Base-by-base conservation (phyloP, 306 rosid species). In the Fagus sylvatica region DNA sequence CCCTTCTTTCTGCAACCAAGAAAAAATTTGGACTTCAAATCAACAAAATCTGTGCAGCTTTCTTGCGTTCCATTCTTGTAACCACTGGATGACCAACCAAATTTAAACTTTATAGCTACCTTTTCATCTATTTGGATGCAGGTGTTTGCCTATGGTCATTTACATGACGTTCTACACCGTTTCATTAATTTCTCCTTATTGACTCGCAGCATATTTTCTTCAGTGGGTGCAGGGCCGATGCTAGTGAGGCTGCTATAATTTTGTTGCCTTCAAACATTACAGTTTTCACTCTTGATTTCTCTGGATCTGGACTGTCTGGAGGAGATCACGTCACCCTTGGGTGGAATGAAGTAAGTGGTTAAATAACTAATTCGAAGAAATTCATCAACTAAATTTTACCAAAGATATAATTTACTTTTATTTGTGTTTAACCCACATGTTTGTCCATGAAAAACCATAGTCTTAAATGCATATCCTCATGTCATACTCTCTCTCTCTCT, bases 201-300 rank as follows among this genome's bases (percentile, higher is more conserved):
- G 80, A 86, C 84, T 59, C 56, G 74, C 30, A 42, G 73, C 64
- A 54, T 69, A 74, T 79, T 49, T 49, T 88, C 76, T 49, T 81
- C 74, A 95, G 99, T 86, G 99, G 99, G 59, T 93, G 99, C 85
- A 88, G 97, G 89, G 98, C 90, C 17, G 99, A 95, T 85, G 99
- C 91, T 13, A 88, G 97, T 86, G 99, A 95, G 89, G 98, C 98
- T 68, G 99, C 99, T 65, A 85, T 93, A 59, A 81, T 91, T 81
- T 87, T 95, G 86, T 91, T 95, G 82, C 96, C 99, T 64, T 93
- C 99, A 74, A 95, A 95, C 81, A 91, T 95, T 81, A 91, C 99
- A 33, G 99, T 95, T 87, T 95, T 95, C 33, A 80, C 97, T 28
- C 83, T 95, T 72, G 99, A 95, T 89, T 95, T 95, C 87, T 90